Evolutionary conservation across 106 monocot species (phyloP).

Genomic region (Cymbidium sinense): DNA sequence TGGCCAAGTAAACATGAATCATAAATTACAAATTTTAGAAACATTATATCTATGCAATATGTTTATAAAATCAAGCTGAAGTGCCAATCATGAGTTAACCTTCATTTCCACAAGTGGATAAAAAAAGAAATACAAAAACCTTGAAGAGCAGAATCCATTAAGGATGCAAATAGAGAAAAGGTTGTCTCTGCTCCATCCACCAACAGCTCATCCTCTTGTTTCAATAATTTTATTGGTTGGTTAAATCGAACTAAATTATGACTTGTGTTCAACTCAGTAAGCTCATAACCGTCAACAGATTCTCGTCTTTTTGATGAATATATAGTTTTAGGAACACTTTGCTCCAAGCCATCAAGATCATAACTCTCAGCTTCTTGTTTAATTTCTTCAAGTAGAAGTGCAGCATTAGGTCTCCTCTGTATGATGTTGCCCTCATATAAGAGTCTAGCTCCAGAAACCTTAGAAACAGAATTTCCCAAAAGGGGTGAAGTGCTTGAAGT

Average conservation of each 20-base stretch:
- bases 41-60: not conserved
- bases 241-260: conserved; percentile 22
- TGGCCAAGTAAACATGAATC: not conserved
- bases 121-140: conserved; percentile 28
- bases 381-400: conserved; percentile 81
- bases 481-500: conserved; percentile 58
- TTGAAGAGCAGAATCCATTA: conserved; percentile 94
- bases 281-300: conserved; percentile 28
- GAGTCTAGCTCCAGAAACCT: conserved; percentile 57
- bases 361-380: conserved; percentile 65
- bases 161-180: conserved; percentile 76
- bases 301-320: conserved; percentile 43
- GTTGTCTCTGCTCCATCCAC: conserved; percentile 55
- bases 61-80: not conserved
- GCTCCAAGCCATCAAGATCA: conserved; percentile 52
- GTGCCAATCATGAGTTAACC: not conserved
- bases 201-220: conserved; percentile 62
- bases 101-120: not conserved
- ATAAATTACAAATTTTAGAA: not conserved
- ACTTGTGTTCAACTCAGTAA: conserved; percentile 25
- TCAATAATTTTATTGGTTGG: conserved; percentile 30
- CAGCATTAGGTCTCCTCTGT: conserved; percentile 68
- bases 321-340: conserved; percentile 16
- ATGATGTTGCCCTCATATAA: conserved; percentile 75
- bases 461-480: conserved; percentile 49